Conservation (phyloP, 148 eudicot genomes). For the Vaccinium vitisidaea region DNA sequence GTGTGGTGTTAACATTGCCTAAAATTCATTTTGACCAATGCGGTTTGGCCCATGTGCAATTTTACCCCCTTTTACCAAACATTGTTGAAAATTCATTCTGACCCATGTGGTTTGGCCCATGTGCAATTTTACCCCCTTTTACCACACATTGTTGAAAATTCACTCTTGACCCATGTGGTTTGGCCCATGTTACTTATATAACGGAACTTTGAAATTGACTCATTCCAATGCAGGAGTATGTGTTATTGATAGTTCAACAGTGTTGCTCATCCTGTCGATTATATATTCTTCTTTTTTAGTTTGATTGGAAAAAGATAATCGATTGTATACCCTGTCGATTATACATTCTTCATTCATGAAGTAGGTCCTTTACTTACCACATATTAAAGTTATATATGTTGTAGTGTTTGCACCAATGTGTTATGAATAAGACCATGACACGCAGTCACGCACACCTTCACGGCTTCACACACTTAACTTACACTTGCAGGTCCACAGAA, state of each 20-base stretch:
- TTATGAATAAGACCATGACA: too few species aligned
- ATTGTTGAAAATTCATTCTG: neutral
- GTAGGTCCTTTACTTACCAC: too few species aligned
- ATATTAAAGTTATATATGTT: too few species aligned
- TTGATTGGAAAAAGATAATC: neutral
- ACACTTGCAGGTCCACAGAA: too few species aligned
- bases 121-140: neutral
- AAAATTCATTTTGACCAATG: neutral
- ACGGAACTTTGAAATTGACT: neutral
- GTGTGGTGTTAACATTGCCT: neutral
- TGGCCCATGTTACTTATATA: neutral
- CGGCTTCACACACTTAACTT: too few species aligned
- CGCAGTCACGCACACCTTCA: too few species aligned
- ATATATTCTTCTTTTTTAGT: too few species aligned
- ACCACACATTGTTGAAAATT: neutral
- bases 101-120: neutral
- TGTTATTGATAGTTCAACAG: neutral
- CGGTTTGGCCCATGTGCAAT: neutral
- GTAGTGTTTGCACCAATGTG: too few species aligned
- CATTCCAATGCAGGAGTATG: neutral
- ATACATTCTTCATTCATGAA: too few species aligned
- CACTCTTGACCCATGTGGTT: neutral
- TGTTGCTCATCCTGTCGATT: neutral
- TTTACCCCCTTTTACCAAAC: neutral
- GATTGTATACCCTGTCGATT: neutral